Base-by-base conservation (phyloP, 1,284 basidiomycete species). In the Ustilago crameri region DNA sequence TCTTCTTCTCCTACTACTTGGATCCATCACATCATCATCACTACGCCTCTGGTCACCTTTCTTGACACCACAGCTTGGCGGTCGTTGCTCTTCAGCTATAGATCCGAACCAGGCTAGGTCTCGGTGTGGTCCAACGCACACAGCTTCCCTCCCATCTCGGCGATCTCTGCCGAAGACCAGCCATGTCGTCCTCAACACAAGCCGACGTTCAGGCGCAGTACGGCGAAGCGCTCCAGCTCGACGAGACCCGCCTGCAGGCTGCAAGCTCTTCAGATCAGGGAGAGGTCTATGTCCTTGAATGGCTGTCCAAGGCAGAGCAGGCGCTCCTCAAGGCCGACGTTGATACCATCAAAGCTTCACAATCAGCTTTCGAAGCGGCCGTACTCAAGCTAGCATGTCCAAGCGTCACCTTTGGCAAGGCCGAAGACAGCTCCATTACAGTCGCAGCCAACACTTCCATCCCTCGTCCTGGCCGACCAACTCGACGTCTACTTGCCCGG, bases 241-340 rank as follows among this genome's bases (percentile, higher is more conserved):
- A 75, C 15, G 60, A 78, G 48, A 35, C 61, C 18, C 75, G 72
- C 23, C 68, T 80, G 24, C 53, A 65, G 20, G 64, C 69, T 1
- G 80, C 80, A 5, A 74, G 92, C 41, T 83, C 87, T 5, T 88
- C 88, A 45, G 92, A 93, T 58, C 90, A 90, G 83, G 90, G 89
- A 17, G 91, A 92, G 69, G 87, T 93, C 51, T 91, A 91, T 77
- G 83, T 93, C 17, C 90, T 93, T 72, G 90, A 92, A 82, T 93
- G 91, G 91, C 86, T 93, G 5, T 87, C 89, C 8, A 86, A 87
- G 23, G 87, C 88, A 2, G 90, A 93, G 83, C 87, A 87, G 78
- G 86, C 85, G 22, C 82, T 92, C 22, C 85, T 84, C 41, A 84
- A 86, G 8, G 69, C 60, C 24, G 66, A 72, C 14, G 23, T 59